Evolutionary conservation across 139 green algal species (phyloP), one percentile per base, ranked within the genome.

Genomic region (Zygnema cylindricum): DNA sequence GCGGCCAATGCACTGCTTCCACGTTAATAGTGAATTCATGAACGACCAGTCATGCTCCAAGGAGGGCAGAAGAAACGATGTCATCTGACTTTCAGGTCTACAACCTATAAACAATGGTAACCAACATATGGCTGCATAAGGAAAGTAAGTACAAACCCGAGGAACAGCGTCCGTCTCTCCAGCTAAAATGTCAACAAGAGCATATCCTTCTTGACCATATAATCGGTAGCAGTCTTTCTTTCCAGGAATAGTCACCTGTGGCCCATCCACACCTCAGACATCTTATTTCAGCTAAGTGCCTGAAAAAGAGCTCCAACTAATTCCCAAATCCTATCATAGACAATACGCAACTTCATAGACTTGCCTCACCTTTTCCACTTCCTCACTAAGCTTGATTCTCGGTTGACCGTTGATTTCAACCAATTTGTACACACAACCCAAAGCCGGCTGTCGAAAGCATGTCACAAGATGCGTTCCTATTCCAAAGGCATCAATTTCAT

Each of bases 391-490:
- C 76, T 93, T 93, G 55, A 93, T 93, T 55, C 91, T 84, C 30
- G 91, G 91, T 76, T 86, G 43, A 1, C 81, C 85, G 39, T 89
- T 78, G 55, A 93, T 87, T 82, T 93, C 88, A 38, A 93, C 91
- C 43, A 93, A 88, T 63, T 93, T 93, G 84, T 92, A 93, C 36
- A 93, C 91, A 49, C 91, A 89, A 1, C 91, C 91, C 2, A 93
- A 43, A 35, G 91, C 91, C 2, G 91, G 91, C 77, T 92, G 88
- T 71, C 36, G 23, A 23, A 69, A 43, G 63, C 91, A 93, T 69
- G 91, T 93, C 69, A 93, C 91, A 22, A 93, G 71, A 40, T 93
- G 88, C 55, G 91, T 93, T 22, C 91, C 91, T 36, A 93, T 92
- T 55, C 91, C 91, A 77, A 92, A 93, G 23, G 84, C 76, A 69